Conservation (phyloP, 805 yeast species). For the Lachancea lanzarotensis region DNA sequence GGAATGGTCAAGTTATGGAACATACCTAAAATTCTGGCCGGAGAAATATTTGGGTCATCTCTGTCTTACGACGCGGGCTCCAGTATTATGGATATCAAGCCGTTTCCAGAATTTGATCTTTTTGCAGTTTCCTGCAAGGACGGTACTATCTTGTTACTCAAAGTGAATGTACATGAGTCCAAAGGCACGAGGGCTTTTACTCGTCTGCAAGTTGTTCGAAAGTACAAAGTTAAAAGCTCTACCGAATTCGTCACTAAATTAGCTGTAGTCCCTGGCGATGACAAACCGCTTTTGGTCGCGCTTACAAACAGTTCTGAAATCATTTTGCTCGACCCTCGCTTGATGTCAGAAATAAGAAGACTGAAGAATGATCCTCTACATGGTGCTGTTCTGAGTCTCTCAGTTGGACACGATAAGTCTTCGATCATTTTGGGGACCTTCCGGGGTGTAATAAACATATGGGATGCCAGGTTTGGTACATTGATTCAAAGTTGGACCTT, state of each 20-base stretch:
- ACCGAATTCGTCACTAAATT: conserved; percentile 42
- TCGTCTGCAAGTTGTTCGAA: conserved; percentile 20
- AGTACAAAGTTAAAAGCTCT: conserved; percentile 19
- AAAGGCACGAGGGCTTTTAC: conserved; percentile 10
- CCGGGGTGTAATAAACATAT: conserved; percentile 64
- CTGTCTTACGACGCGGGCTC: conserved; percentile 43
- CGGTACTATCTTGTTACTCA: conserved; percentile 32
- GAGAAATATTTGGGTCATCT: conserved; percentile 46
- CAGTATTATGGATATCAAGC: conserved; percentile 43
- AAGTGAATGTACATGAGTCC: conserved; percentile 31
- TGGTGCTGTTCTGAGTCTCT: conserved; percentile 61
- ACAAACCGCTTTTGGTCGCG: conserved; percentile 40
- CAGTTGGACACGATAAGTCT: conserved; percentile 43
- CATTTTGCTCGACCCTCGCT: conserved; percentile 50
- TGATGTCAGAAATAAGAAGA: conserved; percentile 38
- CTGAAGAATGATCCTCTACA: conserved; percentile 52
- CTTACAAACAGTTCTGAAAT: conserved; percentile 50
- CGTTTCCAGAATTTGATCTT: conserved; percentile 49
- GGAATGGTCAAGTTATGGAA: conserved; percentile 82
- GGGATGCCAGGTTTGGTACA: conserved; percentile 72
- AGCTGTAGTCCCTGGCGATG: conserved; percentile 36
- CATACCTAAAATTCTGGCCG: conserved; percentile 52
- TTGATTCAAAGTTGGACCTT: conserved; percentile 59
- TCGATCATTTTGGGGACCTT: conserved; percentile 76
- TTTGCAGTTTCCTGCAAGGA: conserved; percentile 46